Evolutionary conservation across 805 yeast genomes (phyloP), one percentile per base, ranked within the genome.

Genomic region (Zygosaccharomyces bailii): DNA sequence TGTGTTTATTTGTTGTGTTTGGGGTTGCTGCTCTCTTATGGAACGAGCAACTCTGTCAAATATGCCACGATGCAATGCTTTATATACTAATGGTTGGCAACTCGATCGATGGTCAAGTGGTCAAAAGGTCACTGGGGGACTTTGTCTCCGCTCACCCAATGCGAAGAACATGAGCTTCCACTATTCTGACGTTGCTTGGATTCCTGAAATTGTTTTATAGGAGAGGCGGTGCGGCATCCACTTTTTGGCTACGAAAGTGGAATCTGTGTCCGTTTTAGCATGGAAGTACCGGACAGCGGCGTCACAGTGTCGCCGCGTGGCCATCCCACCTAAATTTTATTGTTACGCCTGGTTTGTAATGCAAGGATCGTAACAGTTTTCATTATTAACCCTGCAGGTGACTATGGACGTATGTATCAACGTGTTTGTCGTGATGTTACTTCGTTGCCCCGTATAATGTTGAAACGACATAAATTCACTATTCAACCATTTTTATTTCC

Each of bases 1-100:
- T 41, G 25, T 37, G 17, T 43, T 30, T 46, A 19, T 44, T 19
- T 48, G 39, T 47, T 29, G 29, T 37, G 5, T 23, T n/a, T 35
- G 16, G 2, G 17, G 23, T 23, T 21, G 39, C 16, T n/a, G n/a
- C n/a, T n/a, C n/a, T n/a, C n/a, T n/a, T n/a, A n/a, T n/a, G n/a
- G n/a, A n/a, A n/a, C n/a, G n/a, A n/a, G n/a, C n/a, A n/a, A n/a
- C n/a, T n/a, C n/a, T n/a, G n/a, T n/a, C n/a, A n/a, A n/a, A n/a
- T 35, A 27, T 18, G 27, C 5, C 10, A 17, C 10, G 8, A 6
- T 9, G 25, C 31, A 27, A 16, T 24, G 21, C 25, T 20, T 37
- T 37, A 37, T 37, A 37, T 37, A 37, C 31, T 16, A 17, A 16
- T 24, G 21, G 32, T 13, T 25, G 10, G 14, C 31, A 13, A 11